Conservation (phyloP, 129 eudicot genomes). For the Calendula officinalis region DNA sequence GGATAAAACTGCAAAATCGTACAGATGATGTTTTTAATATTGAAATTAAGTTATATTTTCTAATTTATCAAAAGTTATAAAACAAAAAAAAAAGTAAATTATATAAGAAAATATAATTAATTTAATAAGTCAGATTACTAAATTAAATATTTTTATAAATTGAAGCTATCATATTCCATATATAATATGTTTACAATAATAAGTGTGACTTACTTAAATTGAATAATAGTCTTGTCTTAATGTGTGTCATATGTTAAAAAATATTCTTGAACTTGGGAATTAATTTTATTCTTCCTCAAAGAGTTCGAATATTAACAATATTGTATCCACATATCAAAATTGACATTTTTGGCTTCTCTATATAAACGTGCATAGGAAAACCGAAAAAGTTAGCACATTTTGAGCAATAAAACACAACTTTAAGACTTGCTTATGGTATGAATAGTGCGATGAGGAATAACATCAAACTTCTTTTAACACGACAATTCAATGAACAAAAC, state of each 20-base stretch:
- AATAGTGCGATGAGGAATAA: constrained; percentile 10
- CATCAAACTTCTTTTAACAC: neutral
- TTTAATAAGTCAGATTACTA: too few species aligned
- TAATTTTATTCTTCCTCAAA: constrained; percentile 18
- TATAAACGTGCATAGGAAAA: neutral
- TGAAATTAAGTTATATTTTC: too few species aligned
- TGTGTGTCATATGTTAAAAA: too few species aligned
- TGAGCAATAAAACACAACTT: neutral
- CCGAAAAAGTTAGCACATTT: constrained; percentile 13
- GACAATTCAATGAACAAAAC: constrained; percentile 9
- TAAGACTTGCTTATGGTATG: constrained; percentile 2
- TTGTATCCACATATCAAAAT: neutral
- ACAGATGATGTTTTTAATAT: too few species aligned
- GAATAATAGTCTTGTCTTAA: too few species aligned
- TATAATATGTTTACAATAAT: too few species aligned
- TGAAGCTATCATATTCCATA: too few species aligned
- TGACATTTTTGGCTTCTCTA: constrained; percentile 12
- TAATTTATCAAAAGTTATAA: too few species aligned
- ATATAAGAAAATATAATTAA: neutral
- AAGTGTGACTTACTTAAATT: too few species aligned
- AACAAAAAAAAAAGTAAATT: too few species aligned
- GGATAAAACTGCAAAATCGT: too few species aligned
- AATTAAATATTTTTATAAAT: too few species aligned
- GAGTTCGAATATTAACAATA: constrained; percentile 12
- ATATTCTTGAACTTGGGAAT: constrained; percentile 3